Evolutionary conservation across 2,329 filamentous ascomycete species (phyloP), one percentile per base, ranked within the genome.

Genomic region (Colletotrichum tamarilloi): DNA sequence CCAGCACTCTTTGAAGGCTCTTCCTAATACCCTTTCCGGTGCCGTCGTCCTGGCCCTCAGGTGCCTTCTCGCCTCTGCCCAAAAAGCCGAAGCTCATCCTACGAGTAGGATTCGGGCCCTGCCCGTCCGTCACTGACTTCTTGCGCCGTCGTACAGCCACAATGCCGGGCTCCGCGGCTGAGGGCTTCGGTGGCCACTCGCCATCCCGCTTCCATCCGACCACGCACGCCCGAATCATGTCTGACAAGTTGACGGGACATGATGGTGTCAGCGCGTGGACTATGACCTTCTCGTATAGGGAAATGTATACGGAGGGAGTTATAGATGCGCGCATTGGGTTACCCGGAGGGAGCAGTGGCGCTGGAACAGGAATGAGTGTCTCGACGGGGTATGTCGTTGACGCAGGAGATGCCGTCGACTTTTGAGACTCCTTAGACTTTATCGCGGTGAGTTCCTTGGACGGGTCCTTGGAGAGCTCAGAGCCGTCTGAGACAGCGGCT

Each of bases 121-220:
- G 63, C 1, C 76, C 68, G 35, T 77, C 62, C 19, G 76, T 42
- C 22, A 58, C 53, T 2, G 75, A 77, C 78, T 81, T 80, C 75
- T 82, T 86, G 80, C 82, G 86, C 76, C 83, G 86, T 52, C 83
- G 82, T 12, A 82, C 78, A 3, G 81, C 82, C 4, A 84, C 78
- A 12, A 76, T 81, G 73, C 78, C 82, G 75, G 87, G 81, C 78
- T 89, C 85, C 58, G 86, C 77, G 59, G 87, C 78, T 22, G 84
- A 84, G 0, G 87, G 81, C 76, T 90, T 90, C 1, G 94, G 94
- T 5, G 96, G 95, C 96, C 96, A 98, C 82, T 98, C 94, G 19
- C 95, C 95, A 78, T 97, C 94, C 53, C 94, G 89, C 82, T 97
- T 97, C 96, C 96, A 98, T 56, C 96, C 96, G 32, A 93, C 88